These are phyloP conservation scores for Aspergillus pseudotamarii DNA, from an alignment of 2,329 filamentous ascomycete species.

Conservation along the genomic window DNA sequence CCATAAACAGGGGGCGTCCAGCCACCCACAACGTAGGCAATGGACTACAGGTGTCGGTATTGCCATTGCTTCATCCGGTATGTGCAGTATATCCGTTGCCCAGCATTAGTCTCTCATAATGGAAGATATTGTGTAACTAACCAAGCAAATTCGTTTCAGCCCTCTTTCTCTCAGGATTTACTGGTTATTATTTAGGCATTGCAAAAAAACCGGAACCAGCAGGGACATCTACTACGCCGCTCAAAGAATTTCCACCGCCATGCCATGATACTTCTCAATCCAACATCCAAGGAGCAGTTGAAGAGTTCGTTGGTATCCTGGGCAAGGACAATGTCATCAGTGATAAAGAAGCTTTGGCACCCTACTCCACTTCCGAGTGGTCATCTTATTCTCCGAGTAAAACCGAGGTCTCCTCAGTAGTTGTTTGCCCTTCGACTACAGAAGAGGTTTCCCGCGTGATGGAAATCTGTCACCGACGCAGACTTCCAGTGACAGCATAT, in stretches of 20 bases:
- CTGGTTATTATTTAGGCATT: not conserved
- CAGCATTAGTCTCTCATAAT: not conserved
- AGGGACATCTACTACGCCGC: not conserved
- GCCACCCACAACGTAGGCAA: not conserved
- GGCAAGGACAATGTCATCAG: slow-evolving; percentile 66
- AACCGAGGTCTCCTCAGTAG: slow-evolving; percentile 54
- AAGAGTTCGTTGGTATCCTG: slow-evolving; percentile 62
- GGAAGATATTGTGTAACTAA: not conserved
- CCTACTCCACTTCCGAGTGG: slow-evolving; percentile 66
- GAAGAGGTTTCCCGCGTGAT: slow-evolving; percentile 85
- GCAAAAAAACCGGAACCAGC: not conserved
- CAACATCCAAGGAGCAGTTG: not conserved
- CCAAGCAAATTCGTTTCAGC: not conserved
- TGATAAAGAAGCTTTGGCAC: slow-evolving; percentile 54
- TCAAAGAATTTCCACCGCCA: not conserved
- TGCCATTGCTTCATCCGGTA: not conserved
- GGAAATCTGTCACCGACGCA: slow-evolving; percentile 79
- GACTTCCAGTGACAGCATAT: slow-evolving; percentile 84
- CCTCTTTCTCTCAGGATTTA: not conserved
- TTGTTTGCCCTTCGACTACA: slow-evolving; percentile 76
- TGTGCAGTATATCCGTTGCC: not conserved
- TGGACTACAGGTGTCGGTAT: not conserved
- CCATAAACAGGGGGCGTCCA: not conserved
- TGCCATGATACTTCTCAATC: not conserved
- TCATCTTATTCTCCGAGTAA: slow-evolving; percentile 54